Evolutionary conservation across 2,329 filamentous ascomycete species (phyloP).

Genomic region (Colletotrichum sp.): DNA sequence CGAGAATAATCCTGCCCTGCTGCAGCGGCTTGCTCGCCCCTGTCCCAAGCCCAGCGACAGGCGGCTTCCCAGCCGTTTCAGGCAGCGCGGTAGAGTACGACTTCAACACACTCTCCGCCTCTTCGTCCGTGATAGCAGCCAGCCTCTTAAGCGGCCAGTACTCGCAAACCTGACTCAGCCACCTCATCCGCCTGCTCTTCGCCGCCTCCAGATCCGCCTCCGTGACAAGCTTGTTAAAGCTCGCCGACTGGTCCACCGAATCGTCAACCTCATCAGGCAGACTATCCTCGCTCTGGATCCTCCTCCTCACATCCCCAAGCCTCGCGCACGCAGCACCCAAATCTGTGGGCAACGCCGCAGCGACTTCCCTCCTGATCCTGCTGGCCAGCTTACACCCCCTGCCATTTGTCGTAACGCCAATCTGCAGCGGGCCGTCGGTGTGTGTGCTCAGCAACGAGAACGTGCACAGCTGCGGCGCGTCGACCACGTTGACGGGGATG

Average conservation of each 20-base stretch:
- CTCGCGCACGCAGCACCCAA: slow-evolving; percentile 79
- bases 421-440: slow-evolving; percentile 87
- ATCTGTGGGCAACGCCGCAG: slow-evolving; percentile 74
- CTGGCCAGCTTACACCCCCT: slow-evolving; percentile 93
- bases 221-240: slow-evolving; percentile 82
- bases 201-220: slow-evolving; percentile 75
- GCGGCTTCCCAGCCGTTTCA: background rate
- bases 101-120: slow-evolving; percentile 77
- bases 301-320: slow-evolving; percentile 73
- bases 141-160: slow-evolving; percentile 93
- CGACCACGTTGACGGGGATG: slow-evolving; percentile 92
- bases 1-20: slow-evolving; percentile 79
- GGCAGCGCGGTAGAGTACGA: slow-evolving; percentile 59
- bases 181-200: slow-evolving; percentile 84
- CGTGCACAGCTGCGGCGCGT: slow-evolving; percentile 84
- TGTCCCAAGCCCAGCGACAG: background rate
- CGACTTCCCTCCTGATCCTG: slow-evolving; percentile 86
- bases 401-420: slow-evolving; percentile 95
- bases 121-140: slow-evolving; percentile 77
- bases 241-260: slow-evolving; percentile 74
- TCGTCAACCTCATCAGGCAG: slow-evolving; percentile 54
- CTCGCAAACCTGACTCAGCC: slow-evolving; percentile 96
- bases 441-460: slow-evolving; percentile 91
- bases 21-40: slow-evolving; percentile 3
- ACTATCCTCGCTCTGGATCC: slow-evolving; percentile 77